Evolutionary conservation across 2,329 filamentous ascomycete genomes (phyloP).

Genomic region (Aspergillus sp.): DNA sequence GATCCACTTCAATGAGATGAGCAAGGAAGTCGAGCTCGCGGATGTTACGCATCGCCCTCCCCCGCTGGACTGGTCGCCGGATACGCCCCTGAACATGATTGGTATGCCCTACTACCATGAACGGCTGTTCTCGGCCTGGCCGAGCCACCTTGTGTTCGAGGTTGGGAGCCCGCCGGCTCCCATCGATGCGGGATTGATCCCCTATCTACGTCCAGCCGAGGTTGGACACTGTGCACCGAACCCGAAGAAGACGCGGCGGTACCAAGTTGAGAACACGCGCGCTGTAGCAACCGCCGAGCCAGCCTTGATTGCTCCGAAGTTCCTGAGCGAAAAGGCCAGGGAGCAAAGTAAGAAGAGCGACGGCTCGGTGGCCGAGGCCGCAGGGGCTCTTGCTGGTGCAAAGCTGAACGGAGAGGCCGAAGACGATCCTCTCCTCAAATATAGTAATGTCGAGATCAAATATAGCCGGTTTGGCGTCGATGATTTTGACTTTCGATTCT

Average conservation of each 20-base stretch:
- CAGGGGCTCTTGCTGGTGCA: conserved; percentile 64
- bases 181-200: conserved; percentile 69
- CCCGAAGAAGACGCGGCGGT: conserved; percentile 68
- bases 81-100: conserved; percentile 78
- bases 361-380: conserved; percentile 53
- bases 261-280: conserved; percentile 80
- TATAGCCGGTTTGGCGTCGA: conserved; percentile 99
- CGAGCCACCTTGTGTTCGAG: conserved; percentile 77
- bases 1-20: conserved; percentile 80
- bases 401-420: conserved; percentile 71
- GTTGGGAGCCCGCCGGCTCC: conserved; percentile 78
- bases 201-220: conserved; percentile 68
- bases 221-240: conserved; percentile 79
- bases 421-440: conserved; percentile 81
- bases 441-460: conserved; percentile 94
- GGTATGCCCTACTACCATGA: conserved; percentile 96
- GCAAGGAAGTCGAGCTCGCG: conserved; percentile 74
- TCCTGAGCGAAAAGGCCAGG: conserved; percentile 88
- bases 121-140: conserved; percentile 82
- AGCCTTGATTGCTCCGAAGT: conserved; percentile 75
- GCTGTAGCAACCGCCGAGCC: conserved; percentile 59
- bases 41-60: conserved; percentile 64
- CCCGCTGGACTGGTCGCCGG: conserved; percentile 66
- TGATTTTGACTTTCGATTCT: conserved; percentile 97
- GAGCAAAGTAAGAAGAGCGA: conserved; percentile 51